Evolutionary conservation across 1,139 yeast genomes (phyloP), one percentile per base, ranked within the genome.

Genomic region (Hyphopichia fennica): DNA sequence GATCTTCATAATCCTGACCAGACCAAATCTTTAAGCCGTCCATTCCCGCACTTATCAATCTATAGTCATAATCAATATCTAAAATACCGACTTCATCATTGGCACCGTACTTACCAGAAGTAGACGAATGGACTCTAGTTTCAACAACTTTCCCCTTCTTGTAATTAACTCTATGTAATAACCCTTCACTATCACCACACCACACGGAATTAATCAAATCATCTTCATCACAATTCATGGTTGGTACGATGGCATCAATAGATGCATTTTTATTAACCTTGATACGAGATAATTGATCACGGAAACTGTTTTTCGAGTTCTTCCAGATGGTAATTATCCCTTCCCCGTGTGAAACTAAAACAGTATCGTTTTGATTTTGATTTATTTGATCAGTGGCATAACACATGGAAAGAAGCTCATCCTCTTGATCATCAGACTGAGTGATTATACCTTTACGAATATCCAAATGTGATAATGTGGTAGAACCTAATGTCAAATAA

Each of bases 241-340:
- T 86, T 2, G 91, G 81, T 2, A 89, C 71, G 1, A 91, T 67
- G 18, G 87, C 76, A 58, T 91, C 98, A 16, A 91, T 78, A 16
- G 95, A 84, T 29, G 88, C 93, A 33, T 80, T 82, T 45, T 77
- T 81, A 39, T 82, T 75, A 8, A 91, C 73, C 47, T 83, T 81
- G 16, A 91, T 78, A 44, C 98, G 72, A n/a, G 87, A 78, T 41
- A 89, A 73, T 62, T 90, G 97, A 62, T 91, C 98, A 49, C 72
- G 75, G 53, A 84, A 76, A 40, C 74, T 75, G 56, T 84, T 86
- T 58, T 79, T 79, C 34, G 79, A 72, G 34, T 84, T 81, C 51
- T 81, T 82, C 99, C 98, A 93, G n/a, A 87, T 72, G 0, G 98
- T 89, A 6, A 89, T 75, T n/a, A 89, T 79, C 2, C 98, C 98